Conservation (phyloP, 495 filamentous ascomycete genomes). For the Lepidopterella palustris region DNA sequence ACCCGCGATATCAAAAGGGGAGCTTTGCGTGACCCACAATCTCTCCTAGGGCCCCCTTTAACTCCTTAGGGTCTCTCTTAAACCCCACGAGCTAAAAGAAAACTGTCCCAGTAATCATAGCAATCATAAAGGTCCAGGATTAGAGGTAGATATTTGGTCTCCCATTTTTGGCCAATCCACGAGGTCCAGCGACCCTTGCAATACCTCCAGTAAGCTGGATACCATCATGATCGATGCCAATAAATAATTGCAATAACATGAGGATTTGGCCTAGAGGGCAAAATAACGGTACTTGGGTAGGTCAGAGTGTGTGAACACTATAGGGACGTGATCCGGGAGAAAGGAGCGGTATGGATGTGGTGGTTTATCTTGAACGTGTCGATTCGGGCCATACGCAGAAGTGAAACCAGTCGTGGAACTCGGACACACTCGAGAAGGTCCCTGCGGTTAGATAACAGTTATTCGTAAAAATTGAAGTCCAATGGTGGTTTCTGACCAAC, state of each 20-base stretch:
- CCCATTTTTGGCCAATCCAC: background rate
- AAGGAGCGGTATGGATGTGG: constrained; percentile 37
- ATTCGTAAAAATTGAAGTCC: constrained; percentile 6
- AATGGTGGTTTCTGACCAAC: constrained; percentile 27
- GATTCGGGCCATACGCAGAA: constrained; percentile 23
- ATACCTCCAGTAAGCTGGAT: constrained; percentile 45
- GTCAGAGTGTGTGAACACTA: constrained; percentile 45
- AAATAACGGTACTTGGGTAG: constrained; percentile 44
- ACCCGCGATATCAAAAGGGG: too few species aligned
- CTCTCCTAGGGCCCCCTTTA: too few species aligned
- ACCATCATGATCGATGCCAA: constrained; percentile 47
- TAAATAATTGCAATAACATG: constrained; percentile 40
- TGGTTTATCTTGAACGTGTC: constrained; percentile 30
- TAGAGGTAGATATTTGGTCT: constrained; percentile 2
- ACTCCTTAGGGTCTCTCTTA: too few species aligned
- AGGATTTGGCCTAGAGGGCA: constrained; percentile 31
- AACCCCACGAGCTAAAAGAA: too few species aligned
- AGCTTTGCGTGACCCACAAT: too few species aligned
- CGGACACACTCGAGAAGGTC: constrained; percentile 38
- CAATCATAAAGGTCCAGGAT: constrained; percentile 5
- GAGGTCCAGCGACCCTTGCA: constrained; percentile 37
- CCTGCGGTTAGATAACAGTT: constrained; percentile 20
- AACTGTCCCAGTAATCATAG: constrained; percentile 1
- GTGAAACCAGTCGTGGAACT: constrained; percentile 45
- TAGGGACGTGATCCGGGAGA: constrained; percentile 39